Percentiles rank a stretch among this genome's conserved stretches.
Conservation (phyloP, 371 early-diverging fungal genomes). For the Apophysomyces ossiformis region DNA sequence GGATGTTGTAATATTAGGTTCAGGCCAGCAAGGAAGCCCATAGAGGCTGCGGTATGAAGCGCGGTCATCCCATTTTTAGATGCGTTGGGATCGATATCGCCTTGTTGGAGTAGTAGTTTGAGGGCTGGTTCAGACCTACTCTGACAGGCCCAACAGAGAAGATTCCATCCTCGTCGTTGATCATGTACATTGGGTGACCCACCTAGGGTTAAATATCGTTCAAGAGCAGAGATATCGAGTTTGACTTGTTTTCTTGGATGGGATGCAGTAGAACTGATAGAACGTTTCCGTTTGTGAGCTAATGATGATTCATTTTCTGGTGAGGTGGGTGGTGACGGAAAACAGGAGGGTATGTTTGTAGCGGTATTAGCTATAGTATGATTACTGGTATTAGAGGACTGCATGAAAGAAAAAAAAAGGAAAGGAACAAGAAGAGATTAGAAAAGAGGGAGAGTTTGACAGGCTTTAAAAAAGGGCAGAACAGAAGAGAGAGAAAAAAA, state of each 20-base stretch:
- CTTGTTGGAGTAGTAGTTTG: constrained; percentile 23
- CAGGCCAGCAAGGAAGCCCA: constrained; percentile 38
- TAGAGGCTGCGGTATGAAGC: constrained; percentile 41
- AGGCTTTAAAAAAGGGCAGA: not conserved
- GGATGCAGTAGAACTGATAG: constrained; percentile 16
- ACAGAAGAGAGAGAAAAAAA: not conserved
- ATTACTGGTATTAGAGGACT: not conserved
- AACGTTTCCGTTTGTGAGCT: constrained; percentile 37
- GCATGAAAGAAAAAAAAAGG: constrained; percentile 16
- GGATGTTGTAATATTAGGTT: constrained; percentile 32
- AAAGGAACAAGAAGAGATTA: constrained; percentile 7
- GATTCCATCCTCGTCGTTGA: constrained; percentile 27
- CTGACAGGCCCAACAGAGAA: constrained; percentile 43
- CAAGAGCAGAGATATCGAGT: constrained; percentile 22
- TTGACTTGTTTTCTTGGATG: constrained; percentile 22
- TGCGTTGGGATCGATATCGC: constrained; percentile 36
- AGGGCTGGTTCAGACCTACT: constrained; percentile 35
- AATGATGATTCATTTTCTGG: constrained; percentile 17
- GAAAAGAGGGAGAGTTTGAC: constrained; percentile 1
- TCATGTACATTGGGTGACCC: constrained; percentile 33
- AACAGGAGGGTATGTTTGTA: not conserved
- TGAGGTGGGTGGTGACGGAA: constrained; percentile 39
- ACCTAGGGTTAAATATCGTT: constrained; percentile 25
- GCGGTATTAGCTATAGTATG: too few relatives aligned
- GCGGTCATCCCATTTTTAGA: constrained; percentile 39